These are phyloP conservation scores for Fusarium succisae DNA, from an alignment of 2,329 filamentous ascomycete species.

Conservation along the genomic window DNA sequence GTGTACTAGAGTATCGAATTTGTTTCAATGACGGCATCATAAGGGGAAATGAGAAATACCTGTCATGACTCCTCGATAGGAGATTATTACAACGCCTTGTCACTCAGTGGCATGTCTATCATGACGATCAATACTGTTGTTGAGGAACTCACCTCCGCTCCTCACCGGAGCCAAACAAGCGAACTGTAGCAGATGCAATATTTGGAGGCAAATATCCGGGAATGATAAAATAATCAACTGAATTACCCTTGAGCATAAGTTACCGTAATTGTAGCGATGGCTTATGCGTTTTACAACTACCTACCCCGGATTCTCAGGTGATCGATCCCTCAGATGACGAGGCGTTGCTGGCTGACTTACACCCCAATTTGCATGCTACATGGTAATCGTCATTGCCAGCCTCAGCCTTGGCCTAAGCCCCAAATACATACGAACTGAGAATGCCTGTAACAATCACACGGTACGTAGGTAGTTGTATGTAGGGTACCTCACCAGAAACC, in stretches of 20 bases:
- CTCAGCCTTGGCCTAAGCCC: slow-evolving; percentile 10
- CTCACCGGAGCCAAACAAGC: background rate
- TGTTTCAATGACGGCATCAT: slow-evolving; percentile 21
- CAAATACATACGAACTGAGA: background rate
- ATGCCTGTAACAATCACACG: background rate
- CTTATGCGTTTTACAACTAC: background rate
- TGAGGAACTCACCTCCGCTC: background rate
- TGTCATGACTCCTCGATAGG: slow-evolving; percentile 4
- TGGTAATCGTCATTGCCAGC: slow-evolving; percentile 8
- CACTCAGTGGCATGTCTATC: slow-evolving; percentile 10
- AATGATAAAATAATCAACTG: background rate
- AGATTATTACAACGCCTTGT: slow-evolving; percentile 5
- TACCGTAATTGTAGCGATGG: background rate
- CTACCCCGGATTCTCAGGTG: slow-evolving; percentile 18
- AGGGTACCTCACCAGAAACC: background rate
- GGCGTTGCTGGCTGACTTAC: slow-evolving; percentile 24
- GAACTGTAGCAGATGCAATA: background rate
- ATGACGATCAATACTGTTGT: background rate
- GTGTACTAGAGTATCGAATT: slow-evolving; percentile 1
- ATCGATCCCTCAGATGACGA: slow-evolving; percentile 26
- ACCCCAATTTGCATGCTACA: background rate
- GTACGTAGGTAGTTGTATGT: background rate
- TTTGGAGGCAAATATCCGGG: background rate
- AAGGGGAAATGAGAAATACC: slow-evolving; percentile 3
- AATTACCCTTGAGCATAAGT: background rate